Base-by-base conservation (phyloP, 2,329 filamentous ascomycete genomes). In the Verticillium albo-atrum region DNA sequence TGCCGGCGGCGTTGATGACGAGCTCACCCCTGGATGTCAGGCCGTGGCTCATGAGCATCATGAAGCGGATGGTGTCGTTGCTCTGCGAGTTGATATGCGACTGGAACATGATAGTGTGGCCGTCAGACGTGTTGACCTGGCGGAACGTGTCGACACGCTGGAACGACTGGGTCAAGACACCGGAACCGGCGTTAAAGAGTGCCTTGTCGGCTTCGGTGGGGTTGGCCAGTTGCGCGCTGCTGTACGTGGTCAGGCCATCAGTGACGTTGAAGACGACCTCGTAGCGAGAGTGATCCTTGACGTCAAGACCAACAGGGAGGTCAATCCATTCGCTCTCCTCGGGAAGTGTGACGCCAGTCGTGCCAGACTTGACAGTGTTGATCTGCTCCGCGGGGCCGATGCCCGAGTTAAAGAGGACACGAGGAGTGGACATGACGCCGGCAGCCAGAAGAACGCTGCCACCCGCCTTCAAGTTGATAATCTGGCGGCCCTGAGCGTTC, bases 241-340 rank as follows among this genome's bases (percentile, higher is more conserved):
- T 34, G 60, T 66, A 65, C 26, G 63, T 60, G 4, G 61, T 58
- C 35, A 62, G 60, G 58, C 64, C 65, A 55, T 55, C 47, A 9
- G 58, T 35, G 12, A 63, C 60, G 54, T 62, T 63, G 56, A 66
- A 66, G 58, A 58, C 52, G 6, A 67, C 58, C 54, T 59, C 58
- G 52, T 65, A 57, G 37, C 64, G 64, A 61, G 77, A 75, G 63
- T 84, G 82, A 61, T 87, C 84, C 60, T 83, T 77, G 15, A 87
- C 74, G 63, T 84, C 83, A 67, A 82, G 77, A 15, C 84, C 84
- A 1, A 87, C 83, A 0, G 84, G 84, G 1, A 85, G 76, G 30
- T 81, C 71, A 58, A 87, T 84, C 84, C 84, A 87, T 26, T 80
- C 70, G 17, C 70, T 70, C 63, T 77, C 72, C 7, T 72, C 70